Conservation (phyloP, 306 rosid genomes). For the Cucumis hystrix region DNA sequence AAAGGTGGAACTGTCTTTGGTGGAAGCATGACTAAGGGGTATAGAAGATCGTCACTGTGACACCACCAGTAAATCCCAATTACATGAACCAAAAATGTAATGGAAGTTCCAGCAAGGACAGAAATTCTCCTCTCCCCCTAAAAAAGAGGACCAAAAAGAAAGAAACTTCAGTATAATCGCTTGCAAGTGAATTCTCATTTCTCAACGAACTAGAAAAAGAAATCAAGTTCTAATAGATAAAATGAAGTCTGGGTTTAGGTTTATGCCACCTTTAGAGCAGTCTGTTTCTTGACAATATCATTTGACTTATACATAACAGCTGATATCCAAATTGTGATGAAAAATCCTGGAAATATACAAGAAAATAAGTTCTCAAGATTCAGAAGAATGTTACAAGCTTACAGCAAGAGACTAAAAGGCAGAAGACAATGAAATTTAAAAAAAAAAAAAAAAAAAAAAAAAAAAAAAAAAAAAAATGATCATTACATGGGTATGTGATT, state of each 20-base stretch:
- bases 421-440: not conserved
- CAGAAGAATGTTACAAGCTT: not conserved
- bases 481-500: no score
- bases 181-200: not conserved
- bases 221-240: not conserved
- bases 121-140: constrained; percentile 78
- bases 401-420: not conserved
- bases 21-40: constrained; percentile 67
- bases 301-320: constrained; percentile 86
- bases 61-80: constrained; percentile 68
- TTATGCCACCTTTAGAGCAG: constrained; percentile 66
- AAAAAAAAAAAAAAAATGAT: not conserved
- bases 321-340: constrained; percentile 65
- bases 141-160: constrained; percentile 14
- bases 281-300: constrained; percentile 79
- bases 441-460: no score
- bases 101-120: constrained; percentile 34
- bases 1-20: constrained; percentile 63
- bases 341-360: constrained; percentile 54
- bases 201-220: not conserved
- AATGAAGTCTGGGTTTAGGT: not conserved
- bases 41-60: constrained; percentile 56
- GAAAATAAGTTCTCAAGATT: not conserved
- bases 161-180: not conserved
- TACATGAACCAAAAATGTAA: constrained; percentile 54